A percentile compares a stretch with the other conserved stretches of the same genome.
These are phyloP conservation scores for Maudiozyma barnettii DNA, from an alignment of 805 yeast genomes.

Conservation along the genomic window DNA sequence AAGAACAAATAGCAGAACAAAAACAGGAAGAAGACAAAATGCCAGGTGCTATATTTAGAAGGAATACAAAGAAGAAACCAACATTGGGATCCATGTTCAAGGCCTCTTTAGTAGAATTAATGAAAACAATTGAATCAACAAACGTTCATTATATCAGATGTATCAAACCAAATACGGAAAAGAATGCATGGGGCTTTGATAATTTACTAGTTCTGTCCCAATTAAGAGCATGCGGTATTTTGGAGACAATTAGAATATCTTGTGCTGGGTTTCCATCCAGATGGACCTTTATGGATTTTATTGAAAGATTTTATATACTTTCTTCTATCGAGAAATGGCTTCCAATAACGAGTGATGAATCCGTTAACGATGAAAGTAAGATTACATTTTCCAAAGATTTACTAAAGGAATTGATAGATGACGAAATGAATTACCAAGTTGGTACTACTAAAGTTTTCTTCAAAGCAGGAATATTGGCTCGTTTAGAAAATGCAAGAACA, in stretches of 20 bases:
- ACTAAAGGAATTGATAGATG: conserved; percentile 52
- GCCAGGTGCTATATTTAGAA: conserved; percentile 30
- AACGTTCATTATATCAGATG: conserved; percentile 96
- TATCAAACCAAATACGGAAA: conserved; percentile 91
- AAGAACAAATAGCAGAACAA: conserved; percentile 24
- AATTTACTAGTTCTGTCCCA: conserved; percentile 95
- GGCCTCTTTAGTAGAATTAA: conserved; percentile 80
- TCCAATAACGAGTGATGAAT: conserved; percentile 38
- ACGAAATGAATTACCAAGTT: conserved; percentile 64
- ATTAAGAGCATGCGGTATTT: conserved; percentile 95
- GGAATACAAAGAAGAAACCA: conserved; percentile 62
- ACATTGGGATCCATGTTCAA: conserved; percentile 94
- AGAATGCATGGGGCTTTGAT: conserved; percentile 92
- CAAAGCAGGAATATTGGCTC: conserved; percentile 94
- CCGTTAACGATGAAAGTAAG: conserved; percentile 44
- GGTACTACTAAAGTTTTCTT: conserved; percentile 92
- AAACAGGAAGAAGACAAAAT: conserved; percentile 30
- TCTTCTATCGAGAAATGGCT: conserved; percentile 64
- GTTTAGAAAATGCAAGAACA: conserved; percentile 73
- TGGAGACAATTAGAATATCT: conserved; percentile 90
- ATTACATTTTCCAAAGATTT: conserved; percentile 57
- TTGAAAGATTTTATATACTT: conserved; percentile 75
- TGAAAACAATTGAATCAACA: conserved; percentile 87
- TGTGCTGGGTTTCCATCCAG: conserved; percentile 98
- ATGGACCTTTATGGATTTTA: conserved; percentile 92